Evolutionary conservation across 2,329 filamentous ascomycete species (phyloP).

Genomic region (Paecilomyces sp.): DNA sequence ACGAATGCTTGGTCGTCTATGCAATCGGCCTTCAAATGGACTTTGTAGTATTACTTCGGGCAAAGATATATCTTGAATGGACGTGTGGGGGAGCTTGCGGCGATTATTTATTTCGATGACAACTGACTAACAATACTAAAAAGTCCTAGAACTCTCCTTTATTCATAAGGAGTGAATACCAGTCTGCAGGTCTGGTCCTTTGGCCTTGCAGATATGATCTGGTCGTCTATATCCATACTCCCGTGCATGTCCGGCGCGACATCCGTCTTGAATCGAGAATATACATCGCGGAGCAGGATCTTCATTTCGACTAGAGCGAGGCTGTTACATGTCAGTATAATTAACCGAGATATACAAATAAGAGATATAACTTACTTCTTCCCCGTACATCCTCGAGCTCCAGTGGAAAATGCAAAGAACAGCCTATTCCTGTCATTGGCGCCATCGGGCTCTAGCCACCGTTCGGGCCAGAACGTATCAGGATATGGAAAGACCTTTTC

Average conservation of each 20-base stretch:
- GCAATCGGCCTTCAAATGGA: too few species aligned
- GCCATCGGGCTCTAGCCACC: slow-evolving; percentile 18
- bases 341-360: background rate
- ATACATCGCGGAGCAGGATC: slow-evolving; percentile 53
- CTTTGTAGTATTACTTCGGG: too few species aligned
- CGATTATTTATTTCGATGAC: background rate
- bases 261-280: slow-evolving; percentile 49
- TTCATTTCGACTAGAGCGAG: slow-evolving; percentile 64
- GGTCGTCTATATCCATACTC: slow-evolving; percentile 59
- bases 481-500: slow-evolving; percentile 22
- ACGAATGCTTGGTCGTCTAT: too few species aligned
- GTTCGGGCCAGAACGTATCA: slow-evolving; percentile 22
- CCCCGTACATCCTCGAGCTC: slow-evolving; percentile 52
- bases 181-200: slow-evolving; percentile 53
- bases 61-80: too few species aligned
- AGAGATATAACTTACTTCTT: slow-evolving; percentile 46
- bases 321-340: slow-evolving; percentile 20
- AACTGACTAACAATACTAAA: background rate
- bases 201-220: slow-evolving; percentile 60
- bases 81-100: too few species aligned
- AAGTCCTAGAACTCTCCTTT: background rate
- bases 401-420: slow-evolving; percentile 60
- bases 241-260: slow-evolving; percentile 47
- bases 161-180: slow-evolving; percentile 8
- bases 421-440: slow-evolving; percentile 14